Base-by-base conservation (phyloP, 352 stramenopile genomes). In the Pythium sp. region DNA sequence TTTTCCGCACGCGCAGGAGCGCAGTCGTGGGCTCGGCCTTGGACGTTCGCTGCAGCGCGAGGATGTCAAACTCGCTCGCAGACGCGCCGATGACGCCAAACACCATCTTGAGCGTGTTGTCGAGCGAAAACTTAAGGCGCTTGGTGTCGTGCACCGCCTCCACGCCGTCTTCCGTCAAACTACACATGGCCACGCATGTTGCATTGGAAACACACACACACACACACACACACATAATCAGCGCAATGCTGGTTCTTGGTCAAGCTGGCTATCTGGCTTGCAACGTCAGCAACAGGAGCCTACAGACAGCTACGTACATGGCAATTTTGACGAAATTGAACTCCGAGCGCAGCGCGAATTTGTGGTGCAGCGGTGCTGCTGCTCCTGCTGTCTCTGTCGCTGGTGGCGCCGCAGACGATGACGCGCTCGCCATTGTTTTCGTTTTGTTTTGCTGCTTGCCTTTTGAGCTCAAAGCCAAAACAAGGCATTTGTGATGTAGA, bases 81-180 rank as follows among this genome's bases (percentile, higher is more conserved):
- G 82, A 79, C 58, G 80, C 80, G 11, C 81, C 86, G 1, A 92
- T 75, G 20, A 86, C 82, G 15, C 86, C 86, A 55, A 92, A 92
- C 15, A 85, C 80, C 8, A 74, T 78, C 68, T 87, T 88, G 59
- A 91, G 72, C 49, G 81, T 84, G 72, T 87, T 92, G 72, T 90
- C 79, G 56, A 94, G 61, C 24, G 75, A 73, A 65, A 92, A 92
- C 68, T 92, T 91, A 58, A 94, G 72, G 24, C 73, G 78, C 71
- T 91, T 92, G 47, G 77, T 58, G 61, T 92, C 86, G 47, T 55
- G 67, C 51, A 87, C 74, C 12, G 70, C 68, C 8, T 64, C 53
- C 2, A 72, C 22, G 6, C 70, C 77, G 64, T 89, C 78, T 18
- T 91, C 82, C 12, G 79, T 81, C 68, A 90, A 77, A 49, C 85